phyloP scores from a whole-genome alignment of 1,284 basidiomycete genomes.

The Ceratobasidium sp. region DNA sequence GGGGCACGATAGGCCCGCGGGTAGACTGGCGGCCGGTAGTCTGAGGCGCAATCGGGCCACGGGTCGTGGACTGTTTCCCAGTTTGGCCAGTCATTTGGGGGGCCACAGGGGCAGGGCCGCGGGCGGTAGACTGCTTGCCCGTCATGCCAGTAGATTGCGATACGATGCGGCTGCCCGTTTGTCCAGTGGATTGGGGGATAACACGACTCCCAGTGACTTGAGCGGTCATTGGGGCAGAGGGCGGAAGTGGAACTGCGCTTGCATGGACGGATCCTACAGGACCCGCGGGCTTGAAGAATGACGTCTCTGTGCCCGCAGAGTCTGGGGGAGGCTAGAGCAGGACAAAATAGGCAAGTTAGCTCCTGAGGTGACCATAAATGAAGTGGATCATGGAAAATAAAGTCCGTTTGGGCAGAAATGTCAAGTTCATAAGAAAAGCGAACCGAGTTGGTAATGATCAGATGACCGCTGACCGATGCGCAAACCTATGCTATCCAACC shows the following conservation, averaged over 20 bases:
- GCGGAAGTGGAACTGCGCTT: constrained; percentile 29
- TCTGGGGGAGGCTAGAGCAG: constrained; percentile 37
- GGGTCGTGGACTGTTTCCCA: constrained; percentile 15
- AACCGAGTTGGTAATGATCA: not conserved
- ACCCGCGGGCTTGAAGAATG: constrained; percentile 30
- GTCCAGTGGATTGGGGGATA: constrained; percentile 21
- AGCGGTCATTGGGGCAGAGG: constrained; percentile 29
- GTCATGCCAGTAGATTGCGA: constrained; percentile 23
- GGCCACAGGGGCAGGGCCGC: constrained; percentile 22
- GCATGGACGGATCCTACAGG: constrained; percentile 27
- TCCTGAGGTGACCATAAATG: not conserved
- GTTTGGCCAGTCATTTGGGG: constrained; percentile 35
- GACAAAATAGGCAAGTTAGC: constrained; percentile 5
- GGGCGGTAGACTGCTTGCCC: constrained; percentile 24
- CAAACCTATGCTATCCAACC: not conserved
- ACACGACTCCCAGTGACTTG: constrained; percentile 35
- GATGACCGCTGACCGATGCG: not conserved
- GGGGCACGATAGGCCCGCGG: constrained; percentile 12
- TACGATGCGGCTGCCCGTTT: constrained; percentile 17
- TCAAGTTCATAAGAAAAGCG: constrained; percentile 5
- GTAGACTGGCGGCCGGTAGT: constrained; percentile 35
- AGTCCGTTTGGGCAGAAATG: constrained; percentile 10
- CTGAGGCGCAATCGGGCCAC: constrained; percentile 34
- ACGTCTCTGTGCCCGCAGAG: constrained; percentile 21
- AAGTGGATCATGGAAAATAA: not conserved